Evolutionary conservation across 345 rosid genomes (phyloP).

Genomic region (Acer negundo): DNA sequence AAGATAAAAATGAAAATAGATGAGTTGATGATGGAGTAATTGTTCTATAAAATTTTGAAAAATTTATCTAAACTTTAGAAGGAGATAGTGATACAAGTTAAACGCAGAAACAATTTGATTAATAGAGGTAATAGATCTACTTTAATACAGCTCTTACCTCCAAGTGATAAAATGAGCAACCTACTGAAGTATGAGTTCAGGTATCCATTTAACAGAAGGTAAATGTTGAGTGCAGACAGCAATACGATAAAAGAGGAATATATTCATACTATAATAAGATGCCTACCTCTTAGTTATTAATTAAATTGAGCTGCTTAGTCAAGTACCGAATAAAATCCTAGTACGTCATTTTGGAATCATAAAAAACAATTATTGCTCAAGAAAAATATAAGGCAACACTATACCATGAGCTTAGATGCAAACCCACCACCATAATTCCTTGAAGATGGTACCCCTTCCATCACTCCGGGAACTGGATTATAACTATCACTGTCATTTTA

Average conservation of each 20-base stretch:
- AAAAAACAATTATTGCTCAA: neutral
- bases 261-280: neutral
- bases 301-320: neutral
- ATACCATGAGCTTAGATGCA: conserved; percentile 83
- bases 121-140: neutral
- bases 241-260: neutral
- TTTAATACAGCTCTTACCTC: neutral
- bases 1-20: too few species aligned
- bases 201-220: neutral
- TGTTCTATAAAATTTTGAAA: neutral
- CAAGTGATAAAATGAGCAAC: neutral
- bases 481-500: conserved; percentile 67
- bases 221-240: neutral
- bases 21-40: too few species aligned
- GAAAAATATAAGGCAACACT: neutral
- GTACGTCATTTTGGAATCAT: neutral
- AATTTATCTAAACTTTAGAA: neutral
- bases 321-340: conserved; percentile 11
- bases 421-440: conserved; percentile 82
- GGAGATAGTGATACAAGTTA: neutral
- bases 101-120: neutral
- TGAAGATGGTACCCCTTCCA: conserved; percentile 92
- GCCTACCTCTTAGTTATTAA: neutral
- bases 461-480: conserved; percentile 97
- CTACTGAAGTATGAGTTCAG: neutral